Percentiles rank a stretch among this genome's conserved stretches.
phyloP scores from a whole-genome alignment of 2,329 filamentous ascomycete genomes.

The Harringtonia aguacate region DNA sequence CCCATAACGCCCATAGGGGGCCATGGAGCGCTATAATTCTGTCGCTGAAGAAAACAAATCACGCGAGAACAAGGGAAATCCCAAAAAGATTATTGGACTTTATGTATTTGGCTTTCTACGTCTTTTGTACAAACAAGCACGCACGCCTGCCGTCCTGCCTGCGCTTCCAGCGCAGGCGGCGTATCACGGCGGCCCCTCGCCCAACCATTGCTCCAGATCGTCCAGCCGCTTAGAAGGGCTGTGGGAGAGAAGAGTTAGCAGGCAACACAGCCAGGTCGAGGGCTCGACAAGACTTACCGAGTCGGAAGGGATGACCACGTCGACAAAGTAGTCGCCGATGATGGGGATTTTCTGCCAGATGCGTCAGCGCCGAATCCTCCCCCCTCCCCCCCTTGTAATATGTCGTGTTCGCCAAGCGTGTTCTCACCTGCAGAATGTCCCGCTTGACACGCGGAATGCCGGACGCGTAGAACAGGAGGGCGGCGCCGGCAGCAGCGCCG shows the following conservation, averaged over 20 bases:
- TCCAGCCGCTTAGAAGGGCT: conserved; percentile 8
- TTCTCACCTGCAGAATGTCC: conserved; percentile 45
- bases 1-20: no score
- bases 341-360: conserved; percentile 42
- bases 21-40: no score
- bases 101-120: no score
- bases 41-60: no score
- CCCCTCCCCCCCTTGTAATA: no score
- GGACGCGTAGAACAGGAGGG: conserved; percentile 48
- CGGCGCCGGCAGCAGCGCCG: conserved; percentile 46
- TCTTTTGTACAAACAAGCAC: no score
- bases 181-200: no score
- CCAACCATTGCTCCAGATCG: no score
- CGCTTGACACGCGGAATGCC: conserved; percentile 49
- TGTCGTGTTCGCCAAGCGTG: neutral
- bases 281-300: conserved; percentile 38
- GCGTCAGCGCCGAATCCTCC: neutral
- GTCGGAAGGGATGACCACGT: conserved; percentile 47
- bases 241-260: neutral
- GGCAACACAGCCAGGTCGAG: neutral
- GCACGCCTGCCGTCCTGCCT: neutral
- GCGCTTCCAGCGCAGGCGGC: no score
- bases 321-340: conserved; percentile 38
- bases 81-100: neutral
- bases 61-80: no score